Evolutionary conservation across 2,329 filamentous ascomycete genomes (phyloP), one percentile per base, ranked within the genome.

Genomic region (Paecilomyces fulvus): DNA sequence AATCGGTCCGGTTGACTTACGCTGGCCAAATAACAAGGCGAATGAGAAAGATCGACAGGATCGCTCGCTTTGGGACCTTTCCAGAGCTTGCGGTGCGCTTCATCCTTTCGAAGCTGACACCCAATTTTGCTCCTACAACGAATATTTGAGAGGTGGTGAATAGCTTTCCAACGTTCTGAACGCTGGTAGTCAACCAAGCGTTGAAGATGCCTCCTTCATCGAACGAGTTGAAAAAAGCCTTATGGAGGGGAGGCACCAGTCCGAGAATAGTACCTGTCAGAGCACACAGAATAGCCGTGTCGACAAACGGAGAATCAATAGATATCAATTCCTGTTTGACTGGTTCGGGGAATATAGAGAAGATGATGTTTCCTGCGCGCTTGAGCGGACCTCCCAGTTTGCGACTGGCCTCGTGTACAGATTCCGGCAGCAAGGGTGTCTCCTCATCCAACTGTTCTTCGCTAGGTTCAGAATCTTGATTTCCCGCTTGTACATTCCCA

Each of bases 91-190:
- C 25, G 21, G 60, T 63, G 17, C 71, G 67, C 61, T 76, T 77
- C 64, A 78, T 76, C 57, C 73, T 73, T 56, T 75, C 67, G 60
- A 83, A 72, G 14, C 80, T 78, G 21, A 77, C 77, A 55, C 80
- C 83, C 1, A 88, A 76, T 60, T 84, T 85, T n/a, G 86, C 81
- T 1, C 86, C 85, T 0, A 86, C 84, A 0, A 88, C 78, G 14
- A 88, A 79, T 14, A 88, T 82, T 30, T 86, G 86, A 25, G 86
- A 70, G 0, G 82, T 79, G 0, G 85, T 83, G 64, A 88, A 88
- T 0, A 88, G 74, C 0, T 78, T 75, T 2, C 85, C 85, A 21
- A 87, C 76, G 55, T 84, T 86, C 60, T 82, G 78, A 20, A 88
- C 70, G 0, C 81, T 80, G 0, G 78, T 76, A 0, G 84, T 87